phyloP scores from a whole-genome alignment of 495 filamentous ascomycete species.

The Hyaloscypha bicolor region DNA sequence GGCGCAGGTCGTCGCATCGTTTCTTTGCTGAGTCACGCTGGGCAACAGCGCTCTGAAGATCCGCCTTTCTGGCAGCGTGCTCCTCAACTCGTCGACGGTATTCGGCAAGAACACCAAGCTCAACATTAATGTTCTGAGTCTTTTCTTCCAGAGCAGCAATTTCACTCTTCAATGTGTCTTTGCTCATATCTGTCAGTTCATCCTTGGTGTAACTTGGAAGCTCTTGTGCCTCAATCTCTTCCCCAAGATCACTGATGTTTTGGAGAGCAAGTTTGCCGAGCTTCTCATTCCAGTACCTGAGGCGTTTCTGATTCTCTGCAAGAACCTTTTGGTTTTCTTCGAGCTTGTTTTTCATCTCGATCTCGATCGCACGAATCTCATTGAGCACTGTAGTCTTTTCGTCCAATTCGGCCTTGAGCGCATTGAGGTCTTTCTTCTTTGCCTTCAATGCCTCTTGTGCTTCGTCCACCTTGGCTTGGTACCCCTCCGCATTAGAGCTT shows the following conservation, averaged over 20 bases:
- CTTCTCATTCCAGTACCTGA: slow-evolving; percentile 87
- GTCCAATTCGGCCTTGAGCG: slow-evolving; percentile 83
- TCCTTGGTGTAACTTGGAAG: slow-evolving; percentile 84
- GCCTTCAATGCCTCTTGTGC: slow-evolving; percentile 77
- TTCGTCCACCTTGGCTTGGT: slow-evolving; percentile 76
- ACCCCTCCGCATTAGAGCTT: slow-evolving; percentile 69
- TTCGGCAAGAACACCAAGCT: slow-evolving; percentile 88
- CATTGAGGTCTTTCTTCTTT: slow-evolving; percentile 79
- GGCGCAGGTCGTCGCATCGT: slow-evolving; percentile 86
- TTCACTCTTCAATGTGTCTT: slow-evolving; percentile 79
- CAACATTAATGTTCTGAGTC: slow-evolving; percentile 84
- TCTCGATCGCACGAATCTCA: slow-evolving; percentile 84
- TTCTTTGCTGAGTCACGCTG: slow-evolving; percentile 85
- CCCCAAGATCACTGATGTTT: slow-evolving; percentile 71
- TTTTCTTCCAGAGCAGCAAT: slow-evolving; percentile 93
- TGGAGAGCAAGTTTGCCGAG: slow-evolving; percentile 77
- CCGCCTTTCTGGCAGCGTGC: slow-evolving; percentile 76
- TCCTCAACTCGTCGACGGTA: slow-evolving; percentile 91
- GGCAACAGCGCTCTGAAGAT: slow-evolving; percentile 73
- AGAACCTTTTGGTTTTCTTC: slow-evolving; percentile 94
- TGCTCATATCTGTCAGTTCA: slow-evolving; percentile 91
- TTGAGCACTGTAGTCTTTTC: slow-evolving; percentile 86
- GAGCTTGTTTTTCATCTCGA: slow-evolving; percentile 97
- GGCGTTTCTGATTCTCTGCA: slow-evolving; percentile 80
- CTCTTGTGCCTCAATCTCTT: slow-evolving; percentile 48